Evolutionary conservation across 208 protist genomes (phyloP).

Genomic region (Leishmania arabica): DNA sequence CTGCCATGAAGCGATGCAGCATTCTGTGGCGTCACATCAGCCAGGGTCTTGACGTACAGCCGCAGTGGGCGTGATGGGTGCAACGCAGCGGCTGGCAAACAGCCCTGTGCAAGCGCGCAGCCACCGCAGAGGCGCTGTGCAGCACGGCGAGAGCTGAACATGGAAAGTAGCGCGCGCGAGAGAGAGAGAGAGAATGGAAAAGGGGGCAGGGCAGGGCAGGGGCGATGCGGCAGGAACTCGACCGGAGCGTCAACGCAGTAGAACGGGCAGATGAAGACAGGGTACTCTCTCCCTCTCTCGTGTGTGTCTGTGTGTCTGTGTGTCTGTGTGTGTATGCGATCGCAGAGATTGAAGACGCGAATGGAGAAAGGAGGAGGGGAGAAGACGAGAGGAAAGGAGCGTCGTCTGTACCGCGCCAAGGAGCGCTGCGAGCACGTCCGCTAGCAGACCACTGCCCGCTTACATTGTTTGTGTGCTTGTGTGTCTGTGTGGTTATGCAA

Average conservation of each 20-base stretch:
- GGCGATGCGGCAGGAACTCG: too few relatives aligned
- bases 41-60: not conserved
- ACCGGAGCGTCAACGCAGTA: too few relatives aligned
- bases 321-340: not conserved
- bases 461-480: not conserved
- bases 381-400: not conserved
- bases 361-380: not conserved
- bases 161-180: not conserved
- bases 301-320: too few relatives aligned
- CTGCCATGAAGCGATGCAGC: not conserved
- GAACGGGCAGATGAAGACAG: too few relatives aligned
- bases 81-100: not conserved
- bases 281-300: too few relatives aligned
- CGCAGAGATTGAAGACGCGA: not conserved
- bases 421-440: not conserved
- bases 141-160: not conserved
- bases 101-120: not conserved
- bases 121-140: slow-evolving; percentile 4
- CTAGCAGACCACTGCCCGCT: not conserved
- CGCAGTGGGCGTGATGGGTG: not conserved
- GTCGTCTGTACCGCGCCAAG: not conserved
- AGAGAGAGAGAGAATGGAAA: not conserved
- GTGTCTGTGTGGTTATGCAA: not conserved
- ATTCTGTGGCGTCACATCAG: not conserved
- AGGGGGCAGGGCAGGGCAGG: not conserved